Percentiles rank a stretch among this genome's conserved stretches.
Evolutionary conservation across 2,329 filamentous ascomycete species (phyloP).

Genomic region (Colletotrichum tropicicola): DNA sequence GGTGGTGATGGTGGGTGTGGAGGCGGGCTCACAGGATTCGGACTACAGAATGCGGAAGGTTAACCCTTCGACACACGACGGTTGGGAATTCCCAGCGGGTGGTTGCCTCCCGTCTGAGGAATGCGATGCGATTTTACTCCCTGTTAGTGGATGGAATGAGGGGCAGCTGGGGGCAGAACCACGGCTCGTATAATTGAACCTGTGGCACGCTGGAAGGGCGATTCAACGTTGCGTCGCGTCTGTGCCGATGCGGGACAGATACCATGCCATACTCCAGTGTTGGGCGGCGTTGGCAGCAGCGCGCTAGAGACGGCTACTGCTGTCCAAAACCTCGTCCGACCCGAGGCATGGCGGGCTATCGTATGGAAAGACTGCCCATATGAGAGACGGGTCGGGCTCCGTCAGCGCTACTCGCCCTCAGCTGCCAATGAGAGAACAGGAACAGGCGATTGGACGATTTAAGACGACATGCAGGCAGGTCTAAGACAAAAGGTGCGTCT

Average conservation of each 20-base stretch:
- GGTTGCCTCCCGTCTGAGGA: too few relatives aligned
- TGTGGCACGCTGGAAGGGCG: background rate
- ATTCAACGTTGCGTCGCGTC: slow-evolving; percentile 9
- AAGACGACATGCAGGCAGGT: slow-evolving; percentile 3
- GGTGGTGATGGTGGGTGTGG: background rate
- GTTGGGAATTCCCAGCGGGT: background rate
- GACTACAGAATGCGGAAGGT: background rate
- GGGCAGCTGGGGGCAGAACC: background rate
- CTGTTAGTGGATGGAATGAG: background rate
- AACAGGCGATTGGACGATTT: slow-evolving; percentile 11
- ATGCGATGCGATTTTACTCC: too few relatives aligned
- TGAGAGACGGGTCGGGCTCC: background rate
- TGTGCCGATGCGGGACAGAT: background rate
- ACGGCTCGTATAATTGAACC: slow-evolving; percentile 5
- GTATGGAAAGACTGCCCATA: background rate
- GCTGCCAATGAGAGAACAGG: background rate
- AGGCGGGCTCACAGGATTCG: background rate
- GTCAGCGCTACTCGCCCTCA: slow-evolving; percentile 15
- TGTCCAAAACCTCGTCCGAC: background rate
- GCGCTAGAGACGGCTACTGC: background rate
- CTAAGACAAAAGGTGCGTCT: slow-evolving; percentile 2
- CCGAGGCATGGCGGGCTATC: slow-evolving; percentile 3
- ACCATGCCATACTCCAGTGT: background rate
- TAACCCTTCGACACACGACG: background rate
- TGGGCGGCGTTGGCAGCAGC: background rate